phyloP scores from a whole-genome alignment of 2,329 filamentous ascomycete genomes.

The Phoma sp. region DNA sequence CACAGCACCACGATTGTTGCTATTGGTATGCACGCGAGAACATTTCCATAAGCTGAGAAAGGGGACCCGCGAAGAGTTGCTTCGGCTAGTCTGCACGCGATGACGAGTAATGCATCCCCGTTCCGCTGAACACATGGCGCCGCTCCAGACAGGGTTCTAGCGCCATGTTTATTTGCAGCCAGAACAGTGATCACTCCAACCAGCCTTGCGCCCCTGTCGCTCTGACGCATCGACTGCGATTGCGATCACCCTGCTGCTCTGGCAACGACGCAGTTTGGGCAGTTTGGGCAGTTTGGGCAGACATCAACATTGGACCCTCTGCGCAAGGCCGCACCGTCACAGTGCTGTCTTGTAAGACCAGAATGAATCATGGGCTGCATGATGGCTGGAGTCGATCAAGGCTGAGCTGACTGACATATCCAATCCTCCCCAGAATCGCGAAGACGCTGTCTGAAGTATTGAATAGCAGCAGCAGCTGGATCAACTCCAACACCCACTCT shows the following conservation, averaged over 20 bases:
- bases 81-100: conserved; percentile 12
- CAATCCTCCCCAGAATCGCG: too few relatives aligned
- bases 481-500: too few relatives aligned
- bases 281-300: not conserved
- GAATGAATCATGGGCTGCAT: too few relatives aligned
- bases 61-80: conserved; percentile 12
- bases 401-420: too few relatives aligned
- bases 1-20: conserved; percentile 10
- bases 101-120: conserved; percentile 17
- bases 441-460: too few relatives aligned
- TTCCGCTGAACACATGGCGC: conserved; percentile 19
- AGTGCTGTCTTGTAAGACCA: too few relatives aligned
- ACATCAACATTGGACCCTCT: not conserved
- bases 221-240: not conserved
- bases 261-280: not conserved
- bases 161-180: conserved; percentile 6
- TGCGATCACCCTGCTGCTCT: not conserved
- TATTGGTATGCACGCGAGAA: conserved; percentile 7
- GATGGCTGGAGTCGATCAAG: too few relatives aligned
- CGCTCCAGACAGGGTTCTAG: conserved; percentile 16
- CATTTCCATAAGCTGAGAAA: conserved; percentile 8
- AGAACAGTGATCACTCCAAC: not conserved
- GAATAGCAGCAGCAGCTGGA: too few relatives aligned
- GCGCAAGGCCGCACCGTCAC: too few relatives aligned
- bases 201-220: conserved; percentile 7